phyloP scores from a whole-genome alignment of 495 filamentous ascomycete species.

The Penicillium desertorum region DNA sequence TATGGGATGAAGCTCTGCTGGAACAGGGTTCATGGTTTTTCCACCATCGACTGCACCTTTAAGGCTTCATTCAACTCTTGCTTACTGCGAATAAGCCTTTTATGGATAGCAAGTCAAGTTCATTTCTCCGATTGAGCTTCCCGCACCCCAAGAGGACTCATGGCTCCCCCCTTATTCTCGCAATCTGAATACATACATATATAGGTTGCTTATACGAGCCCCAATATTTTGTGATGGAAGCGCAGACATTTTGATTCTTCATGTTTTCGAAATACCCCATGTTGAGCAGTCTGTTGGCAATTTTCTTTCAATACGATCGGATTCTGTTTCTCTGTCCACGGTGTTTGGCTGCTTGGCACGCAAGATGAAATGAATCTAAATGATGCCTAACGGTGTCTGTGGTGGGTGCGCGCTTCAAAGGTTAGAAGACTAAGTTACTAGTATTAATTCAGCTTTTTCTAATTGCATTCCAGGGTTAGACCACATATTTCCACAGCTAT shows the following conservation, averaged over 20 bases:
- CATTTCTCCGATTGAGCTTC: background rate
- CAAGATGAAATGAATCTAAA: background rate
- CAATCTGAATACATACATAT: background rate
- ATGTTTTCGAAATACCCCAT: conserved; percentile 1
- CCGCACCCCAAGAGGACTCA: background rate
- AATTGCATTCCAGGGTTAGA: too few species aligned
- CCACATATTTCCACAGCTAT: too few species aligned
- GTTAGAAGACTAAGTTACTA: too few species aligned
- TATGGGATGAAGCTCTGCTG: background rate
- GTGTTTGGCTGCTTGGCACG: background rate
- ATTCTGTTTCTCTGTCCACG: background rate
- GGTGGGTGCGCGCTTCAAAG: background rate
- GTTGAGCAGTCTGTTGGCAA: background rate
- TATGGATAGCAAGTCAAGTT: background rate
- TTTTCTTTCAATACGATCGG: background rate
- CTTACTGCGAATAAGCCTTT: background rate
- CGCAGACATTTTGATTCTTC: background rate
- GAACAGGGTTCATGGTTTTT: background rate
- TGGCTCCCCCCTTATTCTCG: background rate
- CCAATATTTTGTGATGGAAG: background rate
- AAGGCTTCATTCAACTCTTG: background rate
- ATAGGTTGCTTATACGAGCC: background rate
- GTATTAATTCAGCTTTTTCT: too few species aligned
- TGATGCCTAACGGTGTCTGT: background rate
- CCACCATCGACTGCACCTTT: too few species aligned